phyloP scores from a whole-genome alignment of 2,329 filamentous ascomycete genomes.

The Alternaria alternata region DNA sequence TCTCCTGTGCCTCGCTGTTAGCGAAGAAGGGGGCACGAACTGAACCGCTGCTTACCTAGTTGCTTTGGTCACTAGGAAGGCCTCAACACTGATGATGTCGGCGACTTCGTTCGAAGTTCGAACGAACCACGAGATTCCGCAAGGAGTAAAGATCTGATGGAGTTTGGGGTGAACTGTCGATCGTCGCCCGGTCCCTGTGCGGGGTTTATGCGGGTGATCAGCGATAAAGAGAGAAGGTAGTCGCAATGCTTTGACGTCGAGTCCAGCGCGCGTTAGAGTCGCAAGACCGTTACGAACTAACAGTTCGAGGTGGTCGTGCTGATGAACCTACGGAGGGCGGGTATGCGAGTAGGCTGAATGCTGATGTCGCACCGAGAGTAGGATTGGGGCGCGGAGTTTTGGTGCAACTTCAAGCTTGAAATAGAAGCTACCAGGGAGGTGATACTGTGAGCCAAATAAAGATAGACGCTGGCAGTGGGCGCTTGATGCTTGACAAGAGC shows the following conservation, averaged over 20 bases:
- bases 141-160: slow-evolving; percentile 37
- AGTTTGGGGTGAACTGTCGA: slow-evolving; percentile 33
- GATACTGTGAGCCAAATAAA: slow-evolving; percentile 42
- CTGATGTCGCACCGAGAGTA: slow-evolving; percentile 43
- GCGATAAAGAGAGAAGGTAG: slow-evolving; percentile 30
- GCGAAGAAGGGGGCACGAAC: slow-evolving; percentile 10
- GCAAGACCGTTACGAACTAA: slow-evolving; percentile 37
- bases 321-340: slow-evolving; percentile 37
- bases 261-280: slow-evolving; percentile 35
- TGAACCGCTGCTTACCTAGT: slow-evolving; percentile 18
- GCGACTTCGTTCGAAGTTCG: not conserved
- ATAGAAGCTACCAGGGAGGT: slow-evolving; percentile 43
- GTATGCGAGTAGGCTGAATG: slow-evolving; percentile 48
- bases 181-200: slow-evolving; percentile 42
- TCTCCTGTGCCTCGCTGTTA: slow-evolving; percentile 36
- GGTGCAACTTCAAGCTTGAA: slow-evolving; percentile 46
- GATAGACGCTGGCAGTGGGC: slow-evolving; percentile 35
- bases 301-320: slow-evolving; percentile 31
- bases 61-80: slow-evolving; percentile 13
- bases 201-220: slow-evolving; percentile 46
- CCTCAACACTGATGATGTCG: not conserved
- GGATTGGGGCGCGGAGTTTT: slow-evolving; percentile 45
- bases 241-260: slow-evolving; percentile 35
- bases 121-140: not conserved
- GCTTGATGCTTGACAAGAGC: slow-evolving; percentile 27